Evolutionary conservation across 2,329 filamentous ascomycete genomes (phyloP).

Genomic region (Aspergillus alliaceus): DNA sequence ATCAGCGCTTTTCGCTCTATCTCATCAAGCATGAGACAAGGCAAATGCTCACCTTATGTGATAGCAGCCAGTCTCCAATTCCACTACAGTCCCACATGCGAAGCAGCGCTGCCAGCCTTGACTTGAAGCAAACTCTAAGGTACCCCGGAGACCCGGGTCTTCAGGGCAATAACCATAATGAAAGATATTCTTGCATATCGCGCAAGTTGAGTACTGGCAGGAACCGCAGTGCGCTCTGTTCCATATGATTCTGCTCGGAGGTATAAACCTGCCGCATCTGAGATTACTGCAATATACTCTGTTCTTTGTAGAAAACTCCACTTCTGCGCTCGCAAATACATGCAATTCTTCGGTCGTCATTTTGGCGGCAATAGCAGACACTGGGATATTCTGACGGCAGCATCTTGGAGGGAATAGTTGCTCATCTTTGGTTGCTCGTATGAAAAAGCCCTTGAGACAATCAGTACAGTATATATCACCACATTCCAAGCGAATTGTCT

Average conservation of each 20-base stretch:
- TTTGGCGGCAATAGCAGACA: not conserved
- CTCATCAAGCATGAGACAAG: not conserved
- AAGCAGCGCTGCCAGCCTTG: not conserved
- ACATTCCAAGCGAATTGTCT: not conserved
- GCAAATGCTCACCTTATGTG: not conserved
- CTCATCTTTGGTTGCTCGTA: constrained; percentile 1
- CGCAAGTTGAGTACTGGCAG: not conserved
- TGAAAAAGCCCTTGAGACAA: constrained; percentile 4
- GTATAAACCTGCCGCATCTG: not conserved
- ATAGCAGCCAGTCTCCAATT: not conserved
- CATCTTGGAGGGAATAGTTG: constrained; percentile 7
- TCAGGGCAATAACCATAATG: not conserved
- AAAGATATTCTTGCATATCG: not conserved
- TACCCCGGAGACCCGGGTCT: not conserved
- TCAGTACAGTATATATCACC: not conserved
- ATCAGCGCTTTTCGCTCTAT: not conserved
- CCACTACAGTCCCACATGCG: not conserved
- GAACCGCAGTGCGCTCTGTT: not conserved
- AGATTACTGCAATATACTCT: not conserved
- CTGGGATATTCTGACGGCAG: constrained; percentile 3
- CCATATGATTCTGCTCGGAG: not conserved
- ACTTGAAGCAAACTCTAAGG: not conserved
- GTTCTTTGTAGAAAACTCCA: not conserved
- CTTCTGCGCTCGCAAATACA: not conserved
- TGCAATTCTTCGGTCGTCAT: not conserved